phyloP scores from a whole-genome alignment of 768 basidiomycete species.

The Lyophyllum atratum region DNA sequence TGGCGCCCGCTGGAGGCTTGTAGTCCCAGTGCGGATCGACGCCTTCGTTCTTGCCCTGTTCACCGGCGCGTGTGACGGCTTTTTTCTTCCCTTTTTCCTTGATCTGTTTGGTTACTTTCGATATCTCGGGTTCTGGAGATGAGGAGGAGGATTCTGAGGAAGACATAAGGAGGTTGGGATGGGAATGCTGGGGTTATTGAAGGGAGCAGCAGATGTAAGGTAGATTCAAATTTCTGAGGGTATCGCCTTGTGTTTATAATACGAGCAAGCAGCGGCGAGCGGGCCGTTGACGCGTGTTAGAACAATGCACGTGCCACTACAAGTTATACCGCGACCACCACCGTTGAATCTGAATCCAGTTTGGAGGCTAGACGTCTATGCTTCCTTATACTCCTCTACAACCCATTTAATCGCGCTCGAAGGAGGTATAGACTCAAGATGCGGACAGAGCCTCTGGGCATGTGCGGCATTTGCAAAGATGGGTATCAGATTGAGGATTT shows the following conservation, averaged over 20 bases:
- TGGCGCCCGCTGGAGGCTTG: constrained; percentile 55
- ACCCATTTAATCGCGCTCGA: too few relatives aligned
- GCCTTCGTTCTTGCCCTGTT: constrained; percentile 52
- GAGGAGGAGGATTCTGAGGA: constrained; percentile 17
- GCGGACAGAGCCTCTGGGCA: background rate
- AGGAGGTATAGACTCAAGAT: too few relatives aligned
- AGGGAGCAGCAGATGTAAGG: too few relatives aligned
- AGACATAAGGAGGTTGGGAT: background rate
- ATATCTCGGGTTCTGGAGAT: constrained; percentile 10
- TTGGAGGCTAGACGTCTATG: background rate
- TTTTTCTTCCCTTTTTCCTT: constrained; percentile 17
- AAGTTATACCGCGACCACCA: background rate
- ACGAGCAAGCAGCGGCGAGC: background rate
- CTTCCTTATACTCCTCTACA: too few relatives aligned
- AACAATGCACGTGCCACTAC: background rate
- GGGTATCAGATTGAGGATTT: constrained; percentile 10
- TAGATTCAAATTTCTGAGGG: background rate
- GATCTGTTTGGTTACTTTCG: background rate
- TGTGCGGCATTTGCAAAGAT: constrained; percentile 15
- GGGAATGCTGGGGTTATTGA: too few relatives aligned
- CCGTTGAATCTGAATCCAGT: too few relatives aligned
- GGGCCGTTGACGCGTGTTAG: background rate
- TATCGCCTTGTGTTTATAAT: background rate
- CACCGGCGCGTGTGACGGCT: constrained; percentile 6
- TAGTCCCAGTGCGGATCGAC: constrained; percentile 60